Conservation (phyloP, 306 rosid species). For the Ormosia semicastrata region DNA sequence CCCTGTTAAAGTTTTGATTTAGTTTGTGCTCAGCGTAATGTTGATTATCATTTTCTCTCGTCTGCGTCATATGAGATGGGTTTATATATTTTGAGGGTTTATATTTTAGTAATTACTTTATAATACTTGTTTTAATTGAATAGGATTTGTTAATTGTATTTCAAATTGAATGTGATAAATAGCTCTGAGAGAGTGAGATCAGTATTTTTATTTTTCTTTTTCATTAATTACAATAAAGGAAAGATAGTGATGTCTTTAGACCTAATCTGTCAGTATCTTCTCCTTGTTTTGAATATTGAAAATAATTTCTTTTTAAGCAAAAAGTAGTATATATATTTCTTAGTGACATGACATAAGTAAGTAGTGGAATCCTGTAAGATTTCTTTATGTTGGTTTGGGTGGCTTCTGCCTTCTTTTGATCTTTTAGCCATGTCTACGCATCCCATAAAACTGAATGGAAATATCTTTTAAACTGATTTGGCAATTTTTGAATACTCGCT, state of each 20-base stretch:
- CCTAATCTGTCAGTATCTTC: not conserved
- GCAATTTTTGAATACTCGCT: too few species aligned
- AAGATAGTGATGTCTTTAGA: not conserved
- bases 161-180: not conserved
- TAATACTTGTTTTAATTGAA: not conserved
- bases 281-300: not conserved
- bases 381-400: not conserved
- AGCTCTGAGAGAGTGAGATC: too few species aligned
- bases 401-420: not conserved
- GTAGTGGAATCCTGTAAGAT: too few species aligned
- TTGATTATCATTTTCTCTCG: not conserved
- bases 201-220: too few species aligned
- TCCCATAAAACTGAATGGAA: too few species aligned
- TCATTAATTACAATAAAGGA: too few species aligned
- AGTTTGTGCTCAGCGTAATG: not conserved
- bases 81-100: not conserved
- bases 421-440: not conserved
- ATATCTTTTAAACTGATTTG: too few species aligned
- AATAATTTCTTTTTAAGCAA: too few species aligned
- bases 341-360: too few species aligned
- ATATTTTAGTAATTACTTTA: not conserved
- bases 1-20: not conserved
- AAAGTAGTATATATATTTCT: too few species aligned
- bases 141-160: not conserved
- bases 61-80: not conserved